A percentile compares a stretch with the other conserved stretches of the same genome.
Conservation (phyloP, 176 grass and related monocot genomes). For the Lolium rigidum region DNA sequence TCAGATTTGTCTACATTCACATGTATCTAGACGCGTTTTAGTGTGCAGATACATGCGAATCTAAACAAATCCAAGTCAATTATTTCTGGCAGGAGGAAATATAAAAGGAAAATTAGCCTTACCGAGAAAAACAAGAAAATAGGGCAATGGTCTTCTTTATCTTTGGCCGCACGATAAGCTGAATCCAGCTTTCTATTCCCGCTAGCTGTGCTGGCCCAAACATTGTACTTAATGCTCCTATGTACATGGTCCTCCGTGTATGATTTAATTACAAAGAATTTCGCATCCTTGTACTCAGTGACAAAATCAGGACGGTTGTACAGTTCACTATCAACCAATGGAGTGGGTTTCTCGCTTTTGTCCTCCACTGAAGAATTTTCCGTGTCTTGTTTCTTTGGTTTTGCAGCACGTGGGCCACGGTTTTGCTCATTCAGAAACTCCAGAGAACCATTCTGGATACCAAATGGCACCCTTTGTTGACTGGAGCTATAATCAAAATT, state of each 20-base stretch:
- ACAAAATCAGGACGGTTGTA: conserved; percentile 63
- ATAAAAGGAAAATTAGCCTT: conserved; percentile 23
- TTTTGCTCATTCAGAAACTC: conserved; percentile 78
- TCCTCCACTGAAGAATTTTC: conserved; percentile 55
- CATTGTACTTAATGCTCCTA: conserved; percentile 75
- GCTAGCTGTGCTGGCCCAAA: conserved; percentile 67
- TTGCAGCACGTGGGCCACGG: conserved; percentile 66
- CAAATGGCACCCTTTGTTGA: conserved; percentile 61
- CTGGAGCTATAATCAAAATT: conserved; percentile 40
- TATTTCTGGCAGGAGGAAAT: neutral
- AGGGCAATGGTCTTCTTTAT: conserved; percentile 57
- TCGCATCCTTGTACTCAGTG: conserved; percentile 66
- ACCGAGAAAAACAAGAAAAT: conserved; percentile 88
- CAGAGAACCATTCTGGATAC: conserved; percentile 57
- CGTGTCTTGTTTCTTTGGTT: conserved; percentile 57
- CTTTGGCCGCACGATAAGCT: conserved; percentile 53
- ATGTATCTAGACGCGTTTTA: too few relatives aligned
- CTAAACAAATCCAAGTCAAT: too few relatives aligned
- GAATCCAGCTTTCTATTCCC: conserved; percentile 75
- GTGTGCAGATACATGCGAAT: too few relatives aligned
- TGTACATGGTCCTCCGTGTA: conserved; percentile 81
- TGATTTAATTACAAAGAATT: conserved; percentile 78
- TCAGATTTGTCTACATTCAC: too few relatives aligned
- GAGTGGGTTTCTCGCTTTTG: conserved; percentile 47
- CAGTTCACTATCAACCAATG: conserved; percentile 40